Percentiles rank a stretch among this genome's conserved stretches.
Evolutionary conservation across 2,329 filamentous ascomycete genomes (phyloP).

Genomic region (Fusarium phyllophilum): DNA sequence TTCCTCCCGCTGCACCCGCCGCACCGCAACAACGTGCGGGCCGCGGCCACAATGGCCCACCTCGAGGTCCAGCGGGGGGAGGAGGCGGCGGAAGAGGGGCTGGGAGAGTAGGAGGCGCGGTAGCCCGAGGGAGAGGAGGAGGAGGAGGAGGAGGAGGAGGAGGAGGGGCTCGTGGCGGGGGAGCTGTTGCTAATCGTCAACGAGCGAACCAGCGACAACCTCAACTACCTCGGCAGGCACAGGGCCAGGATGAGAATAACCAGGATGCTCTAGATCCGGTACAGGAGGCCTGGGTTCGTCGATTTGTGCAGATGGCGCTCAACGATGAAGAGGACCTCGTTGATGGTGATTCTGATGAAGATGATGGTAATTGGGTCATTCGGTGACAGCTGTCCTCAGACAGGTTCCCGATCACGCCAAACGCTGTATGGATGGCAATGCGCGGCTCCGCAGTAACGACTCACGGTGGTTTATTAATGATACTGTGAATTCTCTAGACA

Average conservation of each 20-base stretch:
- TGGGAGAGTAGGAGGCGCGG: slow-evolving; percentile 27
- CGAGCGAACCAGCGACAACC: slow-evolving; percentile 39
- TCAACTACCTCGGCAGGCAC: slow-evolving; percentile 36
- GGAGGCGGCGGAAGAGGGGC: slow-evolving; percentile 37
- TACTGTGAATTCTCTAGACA: slow-evolving; percentile 1
- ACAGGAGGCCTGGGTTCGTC: slow-evolving; percentile 63
- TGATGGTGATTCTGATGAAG: slow-evolving; percentile 54
- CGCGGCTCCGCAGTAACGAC: slow-evolving; percentile 15
- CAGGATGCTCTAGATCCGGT: slow-evolving; percentile 54
- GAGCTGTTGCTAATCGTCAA: slow-evolving; percentile 37
- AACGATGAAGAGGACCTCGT: slow-evolving; percentile 63
- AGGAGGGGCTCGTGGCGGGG: slow-evolving; percentile 37
- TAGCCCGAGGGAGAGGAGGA: slow-evolving; percentile 41
- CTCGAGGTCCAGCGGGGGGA: slow-evolving; percentile 35
- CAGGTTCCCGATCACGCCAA: background rate
- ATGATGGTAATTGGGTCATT: slow-evolving; percentile 44
- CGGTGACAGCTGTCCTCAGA: slow-evolving; percentile 25
- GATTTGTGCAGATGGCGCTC: slow-evolving; percentile 65
- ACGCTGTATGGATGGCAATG: background rate
- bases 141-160: slow-evolving; percentile 38
- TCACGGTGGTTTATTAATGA: slow-evolving; percentile 1
- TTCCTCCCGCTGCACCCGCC: slow-evolving; percentile 46
- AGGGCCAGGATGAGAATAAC: slow-evolving; percentile 37
- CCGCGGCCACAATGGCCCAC: slow-evolving; percentile 41
- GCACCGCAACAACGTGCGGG: slow-evolving; percentile 44